These are phyloP conservation scores for Microsporum ferrugineum DNA, from an alignment of 2,329 filamentous ascomycete genomes.

Conservation along the genomic window DNA sequence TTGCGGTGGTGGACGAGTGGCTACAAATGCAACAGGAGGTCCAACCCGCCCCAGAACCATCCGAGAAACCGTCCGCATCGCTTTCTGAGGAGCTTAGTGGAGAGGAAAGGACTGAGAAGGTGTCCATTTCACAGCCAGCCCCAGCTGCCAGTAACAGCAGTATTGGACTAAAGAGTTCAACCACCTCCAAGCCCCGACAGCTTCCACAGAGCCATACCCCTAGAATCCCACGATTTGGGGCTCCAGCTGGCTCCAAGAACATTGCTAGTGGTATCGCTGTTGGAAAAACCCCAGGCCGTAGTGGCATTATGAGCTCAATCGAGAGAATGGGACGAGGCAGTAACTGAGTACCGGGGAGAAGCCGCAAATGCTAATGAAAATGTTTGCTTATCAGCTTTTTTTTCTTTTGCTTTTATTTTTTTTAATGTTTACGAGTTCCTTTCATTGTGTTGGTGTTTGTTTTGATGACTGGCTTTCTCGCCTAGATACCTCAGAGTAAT, in stretches of 20 bases:
- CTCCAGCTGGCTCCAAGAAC: slow-evolving; percentile 17
- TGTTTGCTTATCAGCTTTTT: background rate
- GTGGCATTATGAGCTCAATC: slow-evolving; percentile 72
- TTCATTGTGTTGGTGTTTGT: background rate
- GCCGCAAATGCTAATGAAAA: background rate
- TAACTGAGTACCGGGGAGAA: background rate
- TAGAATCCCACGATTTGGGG: slow-evolving; percentile 24
- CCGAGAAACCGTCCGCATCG: background rate
- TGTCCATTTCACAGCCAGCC: slow-evolving; percentile 6
- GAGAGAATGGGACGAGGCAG: slow-evolving; percentile 64
- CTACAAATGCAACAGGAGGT: slow-evolving; percentile 29
- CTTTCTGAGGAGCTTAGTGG: background rate
- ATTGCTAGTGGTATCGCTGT: slow-evolving; percentile 23
- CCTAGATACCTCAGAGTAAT: slow-evolving; percentile 1
- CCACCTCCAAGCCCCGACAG: slow-evolving; percentile 23
- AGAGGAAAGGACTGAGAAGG: slow-evolving; percentile 1
- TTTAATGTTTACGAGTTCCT: background rate
- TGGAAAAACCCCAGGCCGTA: slow-evolving; percentile 38
- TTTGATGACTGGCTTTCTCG: background rate
- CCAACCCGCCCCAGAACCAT: slow-evolving; percentile 7
- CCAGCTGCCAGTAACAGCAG: slow-evolving; percentile 1
- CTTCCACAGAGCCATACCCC: slow-evolving; percentile 16
- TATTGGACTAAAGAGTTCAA: slow-evolving; percentile 13
- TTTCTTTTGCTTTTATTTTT: background rate
- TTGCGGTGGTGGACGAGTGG: slow-evolving; percentile 39